Evolutionary conservation across 441 rosid genomes (phyloP).

Genomic region (Pelargonium fulgidum): DNA sequence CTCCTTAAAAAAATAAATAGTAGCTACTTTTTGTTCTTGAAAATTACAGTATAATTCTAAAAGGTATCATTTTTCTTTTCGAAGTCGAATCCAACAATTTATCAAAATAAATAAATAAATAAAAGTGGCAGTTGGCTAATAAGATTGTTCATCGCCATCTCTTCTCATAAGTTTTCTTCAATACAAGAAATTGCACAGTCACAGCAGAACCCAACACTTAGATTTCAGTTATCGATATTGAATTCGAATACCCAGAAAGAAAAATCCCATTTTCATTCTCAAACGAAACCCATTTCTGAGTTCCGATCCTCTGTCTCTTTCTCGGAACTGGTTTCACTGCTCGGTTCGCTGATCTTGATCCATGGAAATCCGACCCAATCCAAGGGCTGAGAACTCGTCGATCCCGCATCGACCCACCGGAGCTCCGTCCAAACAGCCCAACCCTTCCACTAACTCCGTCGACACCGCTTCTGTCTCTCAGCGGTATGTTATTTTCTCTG

Average conservation of each 20-base stretch:
- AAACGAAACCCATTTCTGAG: not conserved
- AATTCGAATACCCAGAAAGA: not conserved
- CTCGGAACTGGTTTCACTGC: not conserved
- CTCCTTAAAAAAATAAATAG: no score
- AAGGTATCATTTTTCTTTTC: no score
- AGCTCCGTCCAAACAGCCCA: constrained; percentile 38
- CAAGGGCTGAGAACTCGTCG: constrained; percentile 33
- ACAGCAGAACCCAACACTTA: not conserved
- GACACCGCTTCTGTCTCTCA: constrained; percentile 51
- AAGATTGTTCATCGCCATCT: no score
- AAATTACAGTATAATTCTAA: no score
- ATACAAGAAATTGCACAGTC: not conserved
- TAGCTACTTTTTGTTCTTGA: no score
- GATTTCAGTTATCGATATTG: not conserved
- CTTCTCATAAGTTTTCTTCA: no score
- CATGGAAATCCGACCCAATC: constrained; percentile 49
- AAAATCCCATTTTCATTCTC: not conserved
- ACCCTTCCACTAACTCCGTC: constrained; percentile 27
- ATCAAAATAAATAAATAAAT: no score
- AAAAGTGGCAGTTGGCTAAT: no score
- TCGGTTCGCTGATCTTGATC: not conserved
- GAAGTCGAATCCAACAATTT: no score
- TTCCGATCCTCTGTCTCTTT: not conserved
- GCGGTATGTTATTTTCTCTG: constrained; percentile 23
- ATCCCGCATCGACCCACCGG: constrained; percentile 24